phyloP scores from a whole-genome alignment of 129 eudicot genomes.

The Sambucus nigra region DNA sequence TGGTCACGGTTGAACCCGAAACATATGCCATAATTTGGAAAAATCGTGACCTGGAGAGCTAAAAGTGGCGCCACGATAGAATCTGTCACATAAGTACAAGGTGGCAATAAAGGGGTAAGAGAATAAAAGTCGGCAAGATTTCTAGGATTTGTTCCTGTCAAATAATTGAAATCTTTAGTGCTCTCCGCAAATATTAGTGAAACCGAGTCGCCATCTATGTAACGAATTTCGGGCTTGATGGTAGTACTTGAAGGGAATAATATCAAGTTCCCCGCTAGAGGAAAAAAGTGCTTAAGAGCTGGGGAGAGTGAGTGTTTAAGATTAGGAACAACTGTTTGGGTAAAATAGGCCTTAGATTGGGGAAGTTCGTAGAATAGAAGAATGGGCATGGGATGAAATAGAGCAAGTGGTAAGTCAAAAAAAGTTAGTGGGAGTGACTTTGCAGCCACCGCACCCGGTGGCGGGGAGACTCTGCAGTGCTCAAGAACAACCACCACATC shows the following conservation, averaged over 20 bases:
- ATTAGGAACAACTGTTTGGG: background rate
- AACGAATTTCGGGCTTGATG: background rate
- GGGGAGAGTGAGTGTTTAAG: slow-evolving; percentile 17
- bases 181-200: slow-evolving; percentile 21
- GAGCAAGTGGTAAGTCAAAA: slow-evolving; percentile 14
- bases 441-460: background rate
- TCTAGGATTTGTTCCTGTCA: background rate
- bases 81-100: background rate
- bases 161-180: background rate
- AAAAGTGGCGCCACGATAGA: slow-evolving; percentile 5
- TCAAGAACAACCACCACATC: background rate
- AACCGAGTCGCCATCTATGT: slow-evolving; percentile 19
- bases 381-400: slow-evolving; percentile 10
- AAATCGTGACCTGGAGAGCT: slow-evolving; percentile 21
- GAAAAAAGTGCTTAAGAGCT: slow-evolving; percentile 12
- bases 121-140: background rate
- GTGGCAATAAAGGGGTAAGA: slow-evolving; percentile 12
- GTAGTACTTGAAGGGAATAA: background rate
- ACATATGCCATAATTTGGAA: slow-evolving; percentile 13
- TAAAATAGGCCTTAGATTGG: background rate
- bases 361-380: slow-evolving; percentile 20
- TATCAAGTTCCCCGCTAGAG: slow-evolving; percentile 13
- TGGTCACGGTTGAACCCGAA: slow-evolving; percentile 12
- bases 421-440: slow-evolving; percentile 11
- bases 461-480: slow-evolving; percentile 14